Conservation (phyloP, 495 filamentous ascomycete species). For the Penicillium cosmopolitanum region DNA sequence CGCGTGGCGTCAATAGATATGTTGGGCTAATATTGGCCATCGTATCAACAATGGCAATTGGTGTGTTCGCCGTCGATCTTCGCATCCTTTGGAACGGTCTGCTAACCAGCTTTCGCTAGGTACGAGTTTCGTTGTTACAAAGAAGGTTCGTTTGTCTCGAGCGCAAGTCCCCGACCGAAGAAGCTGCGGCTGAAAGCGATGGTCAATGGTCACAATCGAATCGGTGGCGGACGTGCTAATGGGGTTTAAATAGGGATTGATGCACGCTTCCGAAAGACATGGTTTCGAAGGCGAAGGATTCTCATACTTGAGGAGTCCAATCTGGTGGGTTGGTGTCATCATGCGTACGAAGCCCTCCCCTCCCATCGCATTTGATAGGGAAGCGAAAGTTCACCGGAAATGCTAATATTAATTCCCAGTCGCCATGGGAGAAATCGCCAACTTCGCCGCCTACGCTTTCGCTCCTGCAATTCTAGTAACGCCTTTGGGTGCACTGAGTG, state of each 20-base stretch:
- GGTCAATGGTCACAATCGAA: background rate
- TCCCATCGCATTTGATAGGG: background rate
- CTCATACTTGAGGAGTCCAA: slow-evolving; percentile 85
- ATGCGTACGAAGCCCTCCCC: slow-evolving; percentile 63
- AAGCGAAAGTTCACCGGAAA: background rate
- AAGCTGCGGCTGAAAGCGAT: background rate
- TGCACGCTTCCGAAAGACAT: slow-evolving; percentile 84
- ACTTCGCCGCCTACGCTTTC: slow-evolving; percentile 98
- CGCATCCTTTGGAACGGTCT: background rate
- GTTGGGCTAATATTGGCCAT: slow-evolving; percentile 89
- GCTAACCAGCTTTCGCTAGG: slow-evolving; percentile 52
- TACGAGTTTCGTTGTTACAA: slow-evolving; percentile 92
- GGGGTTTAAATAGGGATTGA: slow-evolving; percentile 67
- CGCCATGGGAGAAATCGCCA: slow-evolving; percentile 84
- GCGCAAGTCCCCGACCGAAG: slow-evolving; percentile 13
- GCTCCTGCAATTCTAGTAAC: slow-evolving; percentile 97
- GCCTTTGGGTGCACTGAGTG: slow-evolving; percentile 87
- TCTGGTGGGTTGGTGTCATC: slow-evolving; percentile 93
- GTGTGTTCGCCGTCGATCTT: slow-evolving; percentile 52
- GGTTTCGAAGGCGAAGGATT: slow-evolving; percentile 98
- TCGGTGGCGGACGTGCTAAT: slow-evolving; percentile 20
- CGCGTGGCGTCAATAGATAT: slow-evolving; percentile 62
- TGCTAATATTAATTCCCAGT: slow-evolving; percentile 49
- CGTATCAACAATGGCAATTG: slow-evolving; percentile 89
- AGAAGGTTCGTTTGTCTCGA: slow-evolving; percentile 65